Base-by-base conservation (phyloP, 1,284 basidiomycete species). In the Trichosporon asahii region DNA sequence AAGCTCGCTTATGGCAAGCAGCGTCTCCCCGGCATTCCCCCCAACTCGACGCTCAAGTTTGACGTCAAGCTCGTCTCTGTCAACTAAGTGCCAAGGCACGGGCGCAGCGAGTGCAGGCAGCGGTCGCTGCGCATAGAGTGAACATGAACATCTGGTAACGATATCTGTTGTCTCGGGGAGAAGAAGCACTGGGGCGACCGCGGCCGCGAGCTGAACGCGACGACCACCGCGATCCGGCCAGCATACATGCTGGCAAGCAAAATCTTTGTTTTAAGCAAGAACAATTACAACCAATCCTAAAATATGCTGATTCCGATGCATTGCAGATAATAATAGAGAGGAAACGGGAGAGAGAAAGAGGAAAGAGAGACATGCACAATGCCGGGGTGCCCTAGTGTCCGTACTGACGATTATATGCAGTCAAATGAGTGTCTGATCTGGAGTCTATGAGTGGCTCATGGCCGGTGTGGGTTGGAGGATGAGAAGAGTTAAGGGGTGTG, bases 1-100 rank as follows among this genome's bases (percentile, higher is more conserved):
- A 78, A 82, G 57, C 79, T 86, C 68, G 87, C 86, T 0, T 88
- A 88, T 79, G 87, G 86, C 40, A 82, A 79, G 74, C 85, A 86
- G 75, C 84, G 84, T 70, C 77, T 85, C 68, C 83, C 85, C 31
- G 85, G 85, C 35, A 86, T 88, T 71, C 86, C 86, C 40, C 57
- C 66, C 66, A 80, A 79, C 82, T 85, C 85, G 29, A 86, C 85
- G 25, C 81, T 88, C 69, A 79, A 82, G 72, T 88, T 88, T 75
- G 86, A 87, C 67, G 84, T 87, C 82, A 87, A 87, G 82, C 82
- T 86, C 31, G 84, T 86, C 66, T 80, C 83, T 46, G 79, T 85
- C 76, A 85, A 85, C 76, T 86, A 83, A 71, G 35, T n/a, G n/a
- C n/a, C n/a, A n/a, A n/a, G n/a, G n/a, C n/a, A n/a, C 64, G 27